Conservation (phyloP, 192 early-diverging fungal species). For the Borealophlyctis nickersoniae region DNA sequence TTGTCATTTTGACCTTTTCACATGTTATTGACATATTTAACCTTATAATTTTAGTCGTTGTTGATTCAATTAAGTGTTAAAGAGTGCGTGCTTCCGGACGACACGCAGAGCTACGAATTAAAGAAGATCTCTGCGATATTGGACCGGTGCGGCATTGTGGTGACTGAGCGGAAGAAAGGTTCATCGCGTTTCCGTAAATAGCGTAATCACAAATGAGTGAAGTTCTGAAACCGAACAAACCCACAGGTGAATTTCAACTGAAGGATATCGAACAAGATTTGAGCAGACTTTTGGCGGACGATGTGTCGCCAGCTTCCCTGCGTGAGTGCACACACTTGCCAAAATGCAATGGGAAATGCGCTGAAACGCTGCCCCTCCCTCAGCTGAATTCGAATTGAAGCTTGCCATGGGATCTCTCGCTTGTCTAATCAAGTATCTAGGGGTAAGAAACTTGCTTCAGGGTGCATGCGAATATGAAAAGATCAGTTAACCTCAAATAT, state of each 20-base stretch:
- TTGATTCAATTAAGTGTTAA: conserved; percentile 91
- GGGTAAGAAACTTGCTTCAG: conserved; percentile 32
- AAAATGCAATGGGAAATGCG: no score
- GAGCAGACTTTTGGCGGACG: conserved; percentile 68
- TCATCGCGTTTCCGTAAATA: no score
- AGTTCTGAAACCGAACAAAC: conserved; percentile 1
- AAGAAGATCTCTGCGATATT: conserved; percentile 68
- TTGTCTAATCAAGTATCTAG: conserved; percentile 70
- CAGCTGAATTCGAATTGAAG: conserved; percentile 72
- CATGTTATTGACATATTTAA: neutral
- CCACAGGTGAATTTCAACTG: conserved; percentile 59
- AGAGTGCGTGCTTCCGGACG: conserved; percentile 74
- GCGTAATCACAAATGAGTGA: no score
- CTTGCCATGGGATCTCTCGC: conserved; percentile 67
- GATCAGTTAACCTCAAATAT: no score
- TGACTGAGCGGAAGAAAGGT: conserved; percentile 67
- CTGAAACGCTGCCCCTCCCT: no score
- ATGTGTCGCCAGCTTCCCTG: conserved; percentile 59
- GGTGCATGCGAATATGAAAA: no score
- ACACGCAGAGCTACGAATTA: conserved; percentile 64
- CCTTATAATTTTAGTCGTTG: conserved; percentile 57
- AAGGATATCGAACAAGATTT: conserved; percentile 86
- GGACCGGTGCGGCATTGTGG: conserved; percentile 72
- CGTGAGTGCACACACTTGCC: conserved; percentile 52
- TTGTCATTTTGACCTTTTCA: neutral